Percentiles rank a stretch among this genome's conserved stretches.
phyloP scores from a whole-genome alignment of 148 eudicot species.

The Vaccinium vitisidaea region DNA sequence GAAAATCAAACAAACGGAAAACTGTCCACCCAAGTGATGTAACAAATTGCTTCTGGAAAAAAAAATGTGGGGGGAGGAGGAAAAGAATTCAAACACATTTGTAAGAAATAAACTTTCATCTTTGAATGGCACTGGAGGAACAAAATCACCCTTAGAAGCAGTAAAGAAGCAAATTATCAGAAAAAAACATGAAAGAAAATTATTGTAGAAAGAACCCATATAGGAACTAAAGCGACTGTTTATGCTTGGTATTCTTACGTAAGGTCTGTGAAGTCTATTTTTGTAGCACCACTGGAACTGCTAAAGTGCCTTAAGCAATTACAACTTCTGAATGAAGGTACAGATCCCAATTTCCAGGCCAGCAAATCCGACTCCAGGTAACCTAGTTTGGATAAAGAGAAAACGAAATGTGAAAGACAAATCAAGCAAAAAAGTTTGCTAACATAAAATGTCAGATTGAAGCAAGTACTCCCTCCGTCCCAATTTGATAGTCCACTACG shows the following conservation, averaged over 20 bases:
- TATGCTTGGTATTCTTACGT: conserved; percentile 54
- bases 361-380: conserved; percentile 13
- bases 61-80: neutral
- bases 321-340: conserved; percentile 22
- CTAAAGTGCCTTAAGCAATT: conserved; percentile 39
- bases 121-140: conserved; percentile 3
- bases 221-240: neutral
- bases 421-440: conserved; percentile 1
- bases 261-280: conserved; percentile 82
- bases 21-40: neutral
- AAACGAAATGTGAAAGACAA: conserved; percentile 5
- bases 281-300: conserved; percentile 35
- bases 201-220: neutral
- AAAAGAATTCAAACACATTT: neutral
- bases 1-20: neutral
- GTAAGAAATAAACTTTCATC: neutral
- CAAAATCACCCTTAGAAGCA: neutral
- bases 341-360: conserved; percentile 24
- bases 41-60: neutral
- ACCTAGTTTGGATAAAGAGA: conserved; percentile 27
- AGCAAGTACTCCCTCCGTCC: neutral
- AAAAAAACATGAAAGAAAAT: neutral
- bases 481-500: too few species aligned
- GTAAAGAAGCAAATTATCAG: neutral
- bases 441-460: neutral